Conservation (phyloP, 2,329 filamentous ascomycete genomes). For the Diaporthe nobilis region DNA sequence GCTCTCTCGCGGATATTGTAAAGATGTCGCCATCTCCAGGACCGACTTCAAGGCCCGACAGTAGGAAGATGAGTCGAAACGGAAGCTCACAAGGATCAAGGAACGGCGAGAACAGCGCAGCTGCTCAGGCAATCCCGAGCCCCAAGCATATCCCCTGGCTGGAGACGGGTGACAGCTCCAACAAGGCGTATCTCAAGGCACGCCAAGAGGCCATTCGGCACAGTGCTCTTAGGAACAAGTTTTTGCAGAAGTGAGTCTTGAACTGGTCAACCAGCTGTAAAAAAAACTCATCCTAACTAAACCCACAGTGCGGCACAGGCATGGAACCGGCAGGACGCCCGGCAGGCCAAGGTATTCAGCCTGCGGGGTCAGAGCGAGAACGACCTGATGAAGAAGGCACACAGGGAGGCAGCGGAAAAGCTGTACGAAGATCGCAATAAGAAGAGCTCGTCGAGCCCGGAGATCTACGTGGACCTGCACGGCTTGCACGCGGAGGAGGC, state of each 20-base stretch:
- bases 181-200: slow-evolving; percentile 95
- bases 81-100: slow-evolving; percentile 75
- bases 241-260: slow-evolving; percentile 83
- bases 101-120: slow-evolving; percentile 82
- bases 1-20: slow-evolving; percentile 92
- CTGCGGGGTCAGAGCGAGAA: slow-evolving; percentile 97
- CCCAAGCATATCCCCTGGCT: slow-evolving; percentile 97
- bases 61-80: slow-evolving; percentile 73
- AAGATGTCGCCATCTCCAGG: slow-evolving; percentile 93
- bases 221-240: slow-evolving; percentile 95
- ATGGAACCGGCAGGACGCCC: slow-evolving; percentile 97
- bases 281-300: neutral
- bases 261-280: neutral
- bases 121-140: slow-evolving; percentile 85
- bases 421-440: slow-evolving; percentile 96
- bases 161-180: slow-evolving; percentile 90
- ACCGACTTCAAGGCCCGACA: slow-evolving; percentile 70
- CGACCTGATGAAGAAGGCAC: slow-evolving; percentile 95
- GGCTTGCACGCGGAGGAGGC: slow-evolving; percentile 99
- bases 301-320: slow-evolving; percentile 87
- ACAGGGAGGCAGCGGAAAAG: slow-evolving; percentile 91
- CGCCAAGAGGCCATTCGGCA: slow-evolving; percentile 97
- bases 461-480: slow-evolving; percentile 96
- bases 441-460: slow-evolving; percentile 69
- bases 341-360: slow-evolving; percentile 94